These are phyloP conservation scores for Herpetomonas muscarum DNA, from an alignment of 208 protist species.

Conservation along the genomic window DNA sequence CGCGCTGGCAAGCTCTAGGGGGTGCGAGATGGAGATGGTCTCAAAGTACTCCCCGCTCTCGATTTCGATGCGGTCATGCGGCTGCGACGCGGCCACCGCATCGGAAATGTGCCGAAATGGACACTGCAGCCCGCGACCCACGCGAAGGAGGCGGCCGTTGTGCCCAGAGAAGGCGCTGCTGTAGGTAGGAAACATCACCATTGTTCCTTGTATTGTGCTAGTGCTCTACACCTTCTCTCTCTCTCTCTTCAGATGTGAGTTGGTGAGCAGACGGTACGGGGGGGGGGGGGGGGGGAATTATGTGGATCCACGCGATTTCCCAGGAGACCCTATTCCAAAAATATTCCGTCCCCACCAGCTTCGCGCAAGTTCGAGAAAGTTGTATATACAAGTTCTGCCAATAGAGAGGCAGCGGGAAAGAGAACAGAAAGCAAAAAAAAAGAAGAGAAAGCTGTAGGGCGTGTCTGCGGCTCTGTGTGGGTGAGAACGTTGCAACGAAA, in stretches of 20 bases:
- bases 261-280: no score
- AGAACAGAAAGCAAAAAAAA: conserved; percentile 1
- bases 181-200: conserved; percentile 14
- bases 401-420: neutral
- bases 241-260: conserved; percentile 1
- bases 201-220: neutral
- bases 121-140: conserved; percentile 27
- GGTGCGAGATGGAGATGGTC: conserved; percentile 23
- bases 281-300: no score
- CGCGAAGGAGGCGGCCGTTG: conserved; percentile 22
- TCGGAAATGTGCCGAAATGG: conserved; percentile 34
- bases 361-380: no score
- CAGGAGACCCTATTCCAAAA: no score
- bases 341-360: no score
- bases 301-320: no score
- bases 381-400: neutral
- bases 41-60: conserved; percentile 51
- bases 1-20: conserved; percentile 30
- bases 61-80: conserved; percentile 42
- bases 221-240: conserved; percentile 6
- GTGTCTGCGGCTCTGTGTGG: neutral
- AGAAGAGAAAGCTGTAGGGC: neutral
- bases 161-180: conserved; percentile 25
- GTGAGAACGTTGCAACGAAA: neutral
- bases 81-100: conserved; percentile 28